These are phyloP conservation scores for Tuctoria greenei DNA, from an alignment of 176 grass and related monocot genomes.

Conservation along the genomic window DNA sequence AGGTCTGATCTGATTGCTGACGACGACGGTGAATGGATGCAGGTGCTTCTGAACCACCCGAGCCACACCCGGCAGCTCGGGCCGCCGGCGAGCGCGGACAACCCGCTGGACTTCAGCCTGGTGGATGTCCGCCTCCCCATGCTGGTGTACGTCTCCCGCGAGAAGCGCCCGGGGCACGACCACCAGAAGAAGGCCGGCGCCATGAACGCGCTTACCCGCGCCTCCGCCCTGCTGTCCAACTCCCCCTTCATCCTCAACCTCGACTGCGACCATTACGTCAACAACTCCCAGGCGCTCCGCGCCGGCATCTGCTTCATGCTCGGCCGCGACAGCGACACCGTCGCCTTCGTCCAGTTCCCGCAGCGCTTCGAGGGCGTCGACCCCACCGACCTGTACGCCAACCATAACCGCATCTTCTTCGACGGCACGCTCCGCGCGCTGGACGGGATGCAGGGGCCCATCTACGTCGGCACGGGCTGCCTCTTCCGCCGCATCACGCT, in stretches of 20 bases:
- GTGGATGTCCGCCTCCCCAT: constrained; percentile 64
- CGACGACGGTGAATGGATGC: neutral
- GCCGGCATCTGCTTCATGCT: constrained; percentile 84
- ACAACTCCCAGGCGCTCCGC: constrained; percentile 77
- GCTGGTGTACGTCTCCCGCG: constrained; percentile 73
- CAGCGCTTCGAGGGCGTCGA: constrained; percentile 82
- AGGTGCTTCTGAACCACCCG: constrained; percentile 68
- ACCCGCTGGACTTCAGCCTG: constrained; percentile 55
- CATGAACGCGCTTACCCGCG: constrained; percentile 81
- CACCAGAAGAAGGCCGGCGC: constrained; percentile 95
- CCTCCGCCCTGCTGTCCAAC: constrained; percentile 66
- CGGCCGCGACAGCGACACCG: constrained; percentile 64
- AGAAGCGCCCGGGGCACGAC: constrained; percentile 75
- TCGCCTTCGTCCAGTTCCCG: constrained; percentile 78
- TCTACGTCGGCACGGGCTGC: constrained; percentile 71
- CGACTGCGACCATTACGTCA: constrained; percentile 81
- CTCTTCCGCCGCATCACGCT: constrained; percentile 69
- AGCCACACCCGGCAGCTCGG: constrained; percentile 41
- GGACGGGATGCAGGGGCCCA: constrained; percentile 68
- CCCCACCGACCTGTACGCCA: constrained; percentile 76
- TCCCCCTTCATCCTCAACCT: constrained; percentile 81
- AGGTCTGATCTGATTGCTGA: neutral
- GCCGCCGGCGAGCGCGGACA: constrained; percentile 49
- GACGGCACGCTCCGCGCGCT: constrained; percentile 68
- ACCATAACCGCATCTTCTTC: constrained; percentile 87